Conservation (phyloP, 1,284 basidiomycete species). For the Tausonia pullulans region DNA sequence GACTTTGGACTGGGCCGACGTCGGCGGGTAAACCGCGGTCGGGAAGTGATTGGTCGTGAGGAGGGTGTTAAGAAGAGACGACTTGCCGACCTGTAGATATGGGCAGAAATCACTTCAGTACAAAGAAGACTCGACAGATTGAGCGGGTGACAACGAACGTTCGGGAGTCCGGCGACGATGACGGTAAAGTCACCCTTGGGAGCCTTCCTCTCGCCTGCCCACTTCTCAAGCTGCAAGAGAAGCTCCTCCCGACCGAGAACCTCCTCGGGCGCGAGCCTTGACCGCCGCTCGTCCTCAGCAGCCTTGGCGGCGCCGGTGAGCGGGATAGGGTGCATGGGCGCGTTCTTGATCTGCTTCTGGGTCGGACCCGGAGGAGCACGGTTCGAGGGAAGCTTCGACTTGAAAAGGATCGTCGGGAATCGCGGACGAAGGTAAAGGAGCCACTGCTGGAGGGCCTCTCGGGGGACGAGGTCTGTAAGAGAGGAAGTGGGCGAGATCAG, state of each 20-base stretch:
- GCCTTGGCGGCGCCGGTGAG: slow-evolving; percentile 21
- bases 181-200: slow-evolving; percentile 43
- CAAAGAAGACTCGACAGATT: background rate
- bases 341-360: slow-evolving; percentile 9
- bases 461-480: slow-evolving; percentile 63
- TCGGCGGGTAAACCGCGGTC: slow-evolving; percentile 47
- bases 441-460: slow-evolving; percentile 71
- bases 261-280: slow-evolving; percentile 37
- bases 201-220: slow-evolving; percentile 31
- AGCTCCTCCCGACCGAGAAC: slow-evolving; percentile 48
- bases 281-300: slow-evolving; percentile 12
- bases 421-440: slow-evolving; percentile 52
- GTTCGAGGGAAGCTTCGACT: slow-evolving; percentile 50
- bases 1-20: slow-evolving; percentile 44
- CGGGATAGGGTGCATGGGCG: slow-evolving; percentile 2
- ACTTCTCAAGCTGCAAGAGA: slow-evolving; percentile 33
- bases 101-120: background rate
- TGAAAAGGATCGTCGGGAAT: slow-evolving; percentile 68
- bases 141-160: slow-evolving; percentile 41
- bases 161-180: slow-evolving; percentile 62
- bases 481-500: slow-evolving; percentile 17
- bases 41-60: slow-evolving; percentile 35
- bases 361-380: slow-evolving; percentile 27
- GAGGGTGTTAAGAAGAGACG: slow-evolving; percentile 67
- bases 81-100: slow-evolving; percentile 55